Evolutionary conservation across 2,329 filamentous ascomycete species (phyloP), one percentile per base, ranked within the genome.

Genomic region (Calonectria pauciramosa): DNA sequence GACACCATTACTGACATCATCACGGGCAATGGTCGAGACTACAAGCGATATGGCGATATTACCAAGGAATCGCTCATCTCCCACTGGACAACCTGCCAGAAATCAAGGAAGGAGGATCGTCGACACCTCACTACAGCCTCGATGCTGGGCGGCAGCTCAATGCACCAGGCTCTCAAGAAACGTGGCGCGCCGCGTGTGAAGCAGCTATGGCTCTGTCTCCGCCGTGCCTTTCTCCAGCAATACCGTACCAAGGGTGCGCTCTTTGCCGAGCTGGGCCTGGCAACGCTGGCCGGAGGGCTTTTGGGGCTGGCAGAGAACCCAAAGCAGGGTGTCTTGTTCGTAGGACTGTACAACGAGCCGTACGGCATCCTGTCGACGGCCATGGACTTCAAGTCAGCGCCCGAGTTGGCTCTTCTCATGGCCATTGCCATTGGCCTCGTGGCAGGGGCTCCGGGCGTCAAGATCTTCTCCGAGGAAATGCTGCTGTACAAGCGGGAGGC

Each of bases 1-100:
- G 91, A 93, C 75, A 85, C 90, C 1, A 86, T 92, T 30, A 91
- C 91, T n/a, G 91, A 93, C 68, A 92, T 92, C 76, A 89, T 92
- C 77, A 90, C 90, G 0, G 90, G 90, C 4, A 89, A 91, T 75
- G 90, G 90, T 0, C 83, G 86, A 18, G 80, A 84, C 16, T 91
- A 91, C 82, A 89, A 90, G 75, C 77, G 74, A 4, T 80, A 78
- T 0, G 88, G 87, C 6, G 87, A 90, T 49, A 85, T 88, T 34
- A 87, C 86, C 41, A 88, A 88, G 36, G 84, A 88, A n/a, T 79
- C 84, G 11, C 83, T 91, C 32, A 90, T 91, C 32, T 82, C 86
- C 0, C 80, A 89, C 77, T 91, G 89, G 90, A 77, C 80, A 0
- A 72, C 75, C n/a, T 84, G 80, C 2, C 82, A 81, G 0, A 74